phyloP scores from a whole-genome alignment of 345 rosid genomes.

The Populus euphratica region DNA sequence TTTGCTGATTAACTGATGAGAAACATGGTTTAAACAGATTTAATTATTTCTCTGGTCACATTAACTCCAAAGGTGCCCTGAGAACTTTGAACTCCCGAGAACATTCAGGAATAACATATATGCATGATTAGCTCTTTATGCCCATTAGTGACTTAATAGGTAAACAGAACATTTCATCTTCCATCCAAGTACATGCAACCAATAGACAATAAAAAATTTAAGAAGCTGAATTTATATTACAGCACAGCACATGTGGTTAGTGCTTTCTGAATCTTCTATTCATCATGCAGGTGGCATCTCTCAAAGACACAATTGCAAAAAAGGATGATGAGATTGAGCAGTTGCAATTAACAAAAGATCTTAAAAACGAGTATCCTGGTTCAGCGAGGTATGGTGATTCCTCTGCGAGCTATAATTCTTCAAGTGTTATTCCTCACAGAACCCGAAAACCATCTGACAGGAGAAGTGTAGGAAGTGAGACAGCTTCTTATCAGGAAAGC shows the following conservation, averaged over 20 bases:
- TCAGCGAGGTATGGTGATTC: slow-evolving; percentile 20
- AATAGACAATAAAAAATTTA: too few species aligned
- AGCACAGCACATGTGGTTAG: neutral
- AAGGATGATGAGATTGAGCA: slow-evolving; percentile 88
- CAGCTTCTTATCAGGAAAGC: slow-evolving; percentile 28
- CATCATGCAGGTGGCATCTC: slow-evolving; percentile 58
- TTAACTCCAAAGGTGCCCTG: too few species aligned
- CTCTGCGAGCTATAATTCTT: slow-evolving; percentile 16
- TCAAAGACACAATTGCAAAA: slow-evolving; percentile 69
- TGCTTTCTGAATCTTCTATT: neutral
- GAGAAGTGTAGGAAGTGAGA: neutral
- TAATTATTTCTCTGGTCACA: too few species aligned
- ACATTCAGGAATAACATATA: too few species aligned
- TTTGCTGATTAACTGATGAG: too few species aligned
- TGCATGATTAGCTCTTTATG: too few species aligned
- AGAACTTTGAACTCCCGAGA: too few species aligned
- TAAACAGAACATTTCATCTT: too few species aligned
- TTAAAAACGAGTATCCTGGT: slow-evolving; percentile 36
- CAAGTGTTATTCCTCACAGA: neutral
- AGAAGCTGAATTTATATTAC: neutral
- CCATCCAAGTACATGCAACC: too few species aligned
- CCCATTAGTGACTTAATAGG: too few species aligned
- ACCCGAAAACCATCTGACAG: neutral
- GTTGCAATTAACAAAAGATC: slow-evolving; percentile 56
- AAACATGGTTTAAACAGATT: too few species aligned